Evolutionary conservation across 345 rosid genomes (phyloP), one percentile per base, ranked within the genome.

Genomic region (Rhizophora apiculata): DNA sequence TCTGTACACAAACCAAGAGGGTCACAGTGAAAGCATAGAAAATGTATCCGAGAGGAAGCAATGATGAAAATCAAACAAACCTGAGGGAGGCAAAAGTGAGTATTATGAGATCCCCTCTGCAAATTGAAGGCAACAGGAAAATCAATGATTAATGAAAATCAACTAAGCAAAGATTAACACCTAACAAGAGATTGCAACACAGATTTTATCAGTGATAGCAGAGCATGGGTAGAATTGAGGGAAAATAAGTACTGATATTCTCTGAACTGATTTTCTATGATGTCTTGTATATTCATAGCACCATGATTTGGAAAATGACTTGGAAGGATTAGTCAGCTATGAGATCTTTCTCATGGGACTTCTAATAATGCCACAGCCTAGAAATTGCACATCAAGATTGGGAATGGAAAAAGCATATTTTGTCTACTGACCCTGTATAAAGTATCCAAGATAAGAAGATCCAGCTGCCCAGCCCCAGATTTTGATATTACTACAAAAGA

Each of bases 41-140:
- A 48, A n/a, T 2, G 13, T 58, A 24, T 57, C 4, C 26, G 5
- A 8, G 30, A 22, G 4, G 11, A 9, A 22, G 22, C 20, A 70
- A 22, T 11, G 15, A 48, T 3, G 8, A 70, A 24, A 51, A 56
- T n/a, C 31, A 27, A 15, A 60, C 68, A 74, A 80, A 94, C 99
- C 99, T 94, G 95, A 49, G 99, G 96, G 30, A 94, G 78, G 81
- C 97, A 92, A 58, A 92, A 85, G 79, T 94, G 98, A 62, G 83
- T 79, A 69, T 94, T 94, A 74, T 88, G 93, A 54, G 90, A 84
- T 69, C 97, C 90, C 60, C 59, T 82, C 97, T 94, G 89, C 84
- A 80, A 53, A 61, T 68, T 52, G 4, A 22, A 52, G 39, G 29
- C 6, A 58, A 36, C 56, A 22, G 16, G 60, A 67, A 67, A 32